phyloP scores from a whole-genome alignment of 768 basidiomycete species.

The Porphyrellus cyaneotinctus region DNA sequence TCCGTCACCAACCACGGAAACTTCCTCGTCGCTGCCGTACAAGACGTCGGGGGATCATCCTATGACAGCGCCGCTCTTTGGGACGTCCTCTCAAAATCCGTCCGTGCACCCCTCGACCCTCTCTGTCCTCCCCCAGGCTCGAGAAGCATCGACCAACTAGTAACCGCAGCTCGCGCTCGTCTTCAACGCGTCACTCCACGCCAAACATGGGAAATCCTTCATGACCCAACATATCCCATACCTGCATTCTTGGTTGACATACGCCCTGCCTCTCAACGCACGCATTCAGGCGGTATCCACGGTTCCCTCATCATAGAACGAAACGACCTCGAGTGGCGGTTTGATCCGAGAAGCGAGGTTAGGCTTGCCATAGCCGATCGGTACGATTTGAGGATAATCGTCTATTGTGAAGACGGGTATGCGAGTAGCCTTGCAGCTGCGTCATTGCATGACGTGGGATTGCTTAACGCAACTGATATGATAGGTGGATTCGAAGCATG shows the following conservation, averaged over 20 bases:
- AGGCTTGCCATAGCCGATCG: constrained; percentile 65
- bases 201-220: constrained; percentile 59
- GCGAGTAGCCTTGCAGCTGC: constrained; percentile 71
- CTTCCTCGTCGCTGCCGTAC: constrained; percentile 44
- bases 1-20: constrained; percentile 34
- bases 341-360: constrained; percentile 63
- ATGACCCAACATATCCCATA: constrained; percentile 46
- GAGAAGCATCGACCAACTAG: constrained; percentile 51
- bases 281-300: constrained; percentile 52
- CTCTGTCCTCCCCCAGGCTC: constrained; percentile 62
- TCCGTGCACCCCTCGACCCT: constrained; percentile 56
- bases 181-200: constrained; percentile 59
- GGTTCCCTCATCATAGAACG: constrained; percentile 74
- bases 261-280: constrained; percentile 59
- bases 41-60: constrained; percentile 47
- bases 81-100: constrained; percentile 67
- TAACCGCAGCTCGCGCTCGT: constrained; percentile 55
- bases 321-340: constrained; percentile 75
- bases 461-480: constrained; percentile 73
- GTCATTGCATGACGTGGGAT: constrained; percentile 62
- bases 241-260: constrained; percentile 79
- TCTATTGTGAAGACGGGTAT: constrained; percentile 73
- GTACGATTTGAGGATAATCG: constrained; percentile 69
- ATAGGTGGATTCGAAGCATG: constrained; percentile 72
- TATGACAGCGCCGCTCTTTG: constrained; percentile 66